Base-by-base conservation (phyloP, 2,329 filamentous ascomycete genomes). In the Arthrobotrys iridis region DNA sequence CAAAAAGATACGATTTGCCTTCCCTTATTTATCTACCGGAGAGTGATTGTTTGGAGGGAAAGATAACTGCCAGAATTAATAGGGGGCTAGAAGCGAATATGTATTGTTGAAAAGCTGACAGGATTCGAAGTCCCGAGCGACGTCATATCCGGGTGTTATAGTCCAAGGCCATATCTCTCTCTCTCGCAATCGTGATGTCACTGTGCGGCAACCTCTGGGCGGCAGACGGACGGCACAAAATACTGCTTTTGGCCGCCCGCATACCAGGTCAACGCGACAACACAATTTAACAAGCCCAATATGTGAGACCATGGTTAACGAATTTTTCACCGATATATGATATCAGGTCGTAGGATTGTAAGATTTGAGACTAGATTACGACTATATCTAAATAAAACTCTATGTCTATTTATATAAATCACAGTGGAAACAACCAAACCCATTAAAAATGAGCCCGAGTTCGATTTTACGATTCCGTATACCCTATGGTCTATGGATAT, bases 131-230 rank as follows among this genome's bases (percentile, higher is more conserved):
- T 46, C 24, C 28, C 18, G 7, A 41, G 37, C 52, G 63, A 74
- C 70, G 70, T 74, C 70, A 74, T 67, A 37, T 62, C 15, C 4
- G 28, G 15, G 40, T 24, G 30, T 30, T n/a, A 33, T 37, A 33
- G 64, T 45, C 41, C 30, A 55, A 24, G 28, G n/a, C n/a, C n/a
- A n/a, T n/a, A n/a, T n/a, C n/a, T n/a, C n/a, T n/a, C n/a, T n/a
- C 62, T 28, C 11, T 59, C 60, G 62, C 62, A 74, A 74, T 55
- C 18, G 62, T 74, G 70, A 74, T 74, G 70, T 74, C 70, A 74
- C 60, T 46, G 18, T 74, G 70, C 70, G 70, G 68, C 52, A 66
- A 22, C 4, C 26, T 26, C 33, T n/a, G 60, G n/a, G 18, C 33
- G 37, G 37, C 28, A 33, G 28, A 33, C 28, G 28, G 28, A 10